Evolutionary conservation across 2,329 filamentous ascomycete species (phyloP).

Genomic region (Thielaviopsis musarum): DNA sequence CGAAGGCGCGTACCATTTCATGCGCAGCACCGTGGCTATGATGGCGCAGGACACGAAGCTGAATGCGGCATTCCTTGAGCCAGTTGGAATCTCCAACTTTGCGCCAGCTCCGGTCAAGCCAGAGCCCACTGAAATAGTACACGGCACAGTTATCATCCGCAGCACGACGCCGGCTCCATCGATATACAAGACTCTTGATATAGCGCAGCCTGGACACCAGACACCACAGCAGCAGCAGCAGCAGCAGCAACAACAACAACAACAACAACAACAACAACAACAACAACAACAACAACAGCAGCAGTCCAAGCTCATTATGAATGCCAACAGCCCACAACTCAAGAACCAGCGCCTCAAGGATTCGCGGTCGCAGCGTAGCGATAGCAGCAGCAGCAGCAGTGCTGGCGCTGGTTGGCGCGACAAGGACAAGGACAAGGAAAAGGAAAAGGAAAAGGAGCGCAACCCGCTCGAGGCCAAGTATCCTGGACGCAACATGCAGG

Average conservation of each 20-base stretch:
- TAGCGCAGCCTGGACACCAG: background rate
- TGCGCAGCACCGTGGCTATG: constrained; percentile 60
- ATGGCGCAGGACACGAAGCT: constrained; percentile 56
- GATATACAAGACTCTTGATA: constrained; percentile 8
- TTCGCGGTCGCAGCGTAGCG: constrained; percentile 21
- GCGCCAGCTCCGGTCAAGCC: constrained; percentile 2
- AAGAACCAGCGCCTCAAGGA: constrained; percentile 55
- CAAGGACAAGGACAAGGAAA: background rate
- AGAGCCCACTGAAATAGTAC: constrained; percentile 22
- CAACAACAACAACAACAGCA: constrained; percentile 1
- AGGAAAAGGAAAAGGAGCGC: constrained; percentile 23
- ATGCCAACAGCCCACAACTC: constrained; percentile 70
- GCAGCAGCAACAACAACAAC: too few relatives aligned
- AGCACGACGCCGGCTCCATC: background rate
- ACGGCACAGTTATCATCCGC: constrained; percentile 37
- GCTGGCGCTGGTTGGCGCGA: constrained; percentile 6
- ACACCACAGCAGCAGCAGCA: constrained; percentile 17
- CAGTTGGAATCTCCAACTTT: constrained; percentile 12
- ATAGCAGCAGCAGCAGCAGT: constrained; percentile 19
- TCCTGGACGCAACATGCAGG: constrained; percentile 34
- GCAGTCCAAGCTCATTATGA: constrained; percentile 52
- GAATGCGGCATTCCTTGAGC: constrained; percentile 28
- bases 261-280: too few relatives aligned
- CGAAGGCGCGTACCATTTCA: constrained; percentile 72
- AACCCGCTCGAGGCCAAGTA: constrained; percentile 33